Conservation (phyloP, 108 stramenopile species). For the Stephanodiscus triporus region DNA sequence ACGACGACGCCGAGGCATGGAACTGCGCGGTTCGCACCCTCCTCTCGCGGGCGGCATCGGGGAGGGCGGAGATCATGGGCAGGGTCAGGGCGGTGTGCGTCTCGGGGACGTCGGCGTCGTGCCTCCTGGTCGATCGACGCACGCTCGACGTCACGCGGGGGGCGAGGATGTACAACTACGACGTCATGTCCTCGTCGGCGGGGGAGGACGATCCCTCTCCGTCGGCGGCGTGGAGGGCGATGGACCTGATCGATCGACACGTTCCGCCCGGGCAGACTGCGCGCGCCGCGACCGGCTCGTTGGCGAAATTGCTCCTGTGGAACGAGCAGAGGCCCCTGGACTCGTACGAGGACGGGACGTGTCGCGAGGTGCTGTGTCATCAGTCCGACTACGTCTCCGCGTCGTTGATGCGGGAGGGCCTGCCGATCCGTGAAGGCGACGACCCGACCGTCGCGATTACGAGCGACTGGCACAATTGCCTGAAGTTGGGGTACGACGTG, state of each 20-base stretch:
- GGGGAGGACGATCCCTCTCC: background rate
- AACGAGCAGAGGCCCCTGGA: conserved; percentile 67
- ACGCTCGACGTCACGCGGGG: conserved; percentile 50
- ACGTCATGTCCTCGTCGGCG: conserved; percentile 35
- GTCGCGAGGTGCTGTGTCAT: conserved; percentile 77
- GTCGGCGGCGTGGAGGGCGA: conserved; percentile 26
- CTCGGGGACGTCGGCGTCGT: conserved; percentile 84
- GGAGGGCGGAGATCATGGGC: conserved; percentile 27
- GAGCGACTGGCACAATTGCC: conserved; percentile 93
- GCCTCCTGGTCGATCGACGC: conserved; percentile 54
- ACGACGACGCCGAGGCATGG: conserved; percentile 78
- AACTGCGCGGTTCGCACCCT: conserved; percentile 60
- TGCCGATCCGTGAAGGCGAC: conserved; percentile 23
- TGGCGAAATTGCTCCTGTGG: conserved; percentile 92
- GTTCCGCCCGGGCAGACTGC: conserved; percentile 85
- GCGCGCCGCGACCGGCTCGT: conserved; percentile 76
- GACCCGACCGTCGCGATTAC: conserved; percentile 7
- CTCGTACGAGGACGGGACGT: conserved; percentile 10
- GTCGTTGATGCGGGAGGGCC: conserved; percentile 53
- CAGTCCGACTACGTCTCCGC: conserved; percentile 92
- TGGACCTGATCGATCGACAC: conserved; percentile 66
- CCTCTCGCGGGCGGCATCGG: conserved; percentile 45
- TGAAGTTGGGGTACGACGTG: conserved; percentile 94
- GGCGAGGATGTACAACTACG: conserved; percentile 83
- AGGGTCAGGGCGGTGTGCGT: conserved; percentile 72